These are phyloP conservation scores for Vicia faba DNA, from an alignment of 306 rosid genomes.

Conservation along the genomic window DNA sequence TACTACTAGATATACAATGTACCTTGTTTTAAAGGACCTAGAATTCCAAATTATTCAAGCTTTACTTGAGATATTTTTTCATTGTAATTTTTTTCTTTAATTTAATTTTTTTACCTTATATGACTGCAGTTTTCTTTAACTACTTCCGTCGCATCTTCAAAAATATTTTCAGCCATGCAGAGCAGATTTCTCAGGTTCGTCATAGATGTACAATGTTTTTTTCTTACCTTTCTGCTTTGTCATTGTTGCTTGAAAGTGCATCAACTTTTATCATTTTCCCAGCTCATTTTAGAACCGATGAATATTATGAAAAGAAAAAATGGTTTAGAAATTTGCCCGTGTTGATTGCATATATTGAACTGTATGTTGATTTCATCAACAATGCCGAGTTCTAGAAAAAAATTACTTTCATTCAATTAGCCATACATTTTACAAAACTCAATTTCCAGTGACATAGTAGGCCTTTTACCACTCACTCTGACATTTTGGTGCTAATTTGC, in stretches of 20 bases:
- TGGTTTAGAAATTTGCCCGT: constrained; percentile 9
- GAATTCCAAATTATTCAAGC: not conserved
- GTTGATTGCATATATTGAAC: constrained; percentile 26
- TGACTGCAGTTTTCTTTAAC: constrained; percentile 74
- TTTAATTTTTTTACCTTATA: not conserved
- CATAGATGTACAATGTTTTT: constrained; percentile 6
- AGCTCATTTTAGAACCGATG: constrained; percentile 13
- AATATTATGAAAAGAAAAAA: constrained; percentile 14
- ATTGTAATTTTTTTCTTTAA: not conserved
- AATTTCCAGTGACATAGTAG: not conserved
- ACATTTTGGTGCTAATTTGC: constrained; percentile 5
- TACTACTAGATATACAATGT: constrained; percentile 2
- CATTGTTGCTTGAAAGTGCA: constrained; percentile 13
- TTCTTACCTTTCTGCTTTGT: not conserved
- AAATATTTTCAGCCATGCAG: constrained; percentile 89
- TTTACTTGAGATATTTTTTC: constrained; percentile 26
- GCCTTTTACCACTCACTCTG: not conserved
- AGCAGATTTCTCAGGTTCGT: constrained; percentile 93
- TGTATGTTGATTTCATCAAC: not conserved
- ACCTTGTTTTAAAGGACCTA: not conserved
- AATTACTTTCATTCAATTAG: not conserved
- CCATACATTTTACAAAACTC: not conserved
- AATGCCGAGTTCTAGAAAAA: not conserved
- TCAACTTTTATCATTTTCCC: constrained; percentile 1
- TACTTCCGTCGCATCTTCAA: constrained; percentile 91